Percentiles rank a stretch among this genome's conserved stretches.
phyloP scores from a whole-genome alignment of 1,139 yeast genomes.

The Saccharomyces hybrid region DNA sequence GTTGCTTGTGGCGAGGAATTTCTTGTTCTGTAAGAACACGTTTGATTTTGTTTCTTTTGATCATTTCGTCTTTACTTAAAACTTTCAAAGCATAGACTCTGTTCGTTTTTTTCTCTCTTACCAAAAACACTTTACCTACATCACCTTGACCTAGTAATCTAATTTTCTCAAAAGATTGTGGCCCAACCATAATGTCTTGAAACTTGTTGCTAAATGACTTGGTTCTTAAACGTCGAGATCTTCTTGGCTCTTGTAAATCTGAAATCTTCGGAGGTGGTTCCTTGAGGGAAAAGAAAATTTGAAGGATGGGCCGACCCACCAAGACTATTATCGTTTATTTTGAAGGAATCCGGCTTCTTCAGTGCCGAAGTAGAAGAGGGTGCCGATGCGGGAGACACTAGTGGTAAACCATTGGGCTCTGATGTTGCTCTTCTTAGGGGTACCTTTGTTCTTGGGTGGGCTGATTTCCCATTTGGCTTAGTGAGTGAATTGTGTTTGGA shows the following conservation, averaged over 20 bases:
- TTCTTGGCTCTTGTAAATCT: slow-evolving; percentile 21
- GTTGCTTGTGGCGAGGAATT: slow-evolving; percentile 86
- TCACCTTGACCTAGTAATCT: slow-evolving; percentile 91
- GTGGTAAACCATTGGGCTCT: slow-evolving; percentile 16
- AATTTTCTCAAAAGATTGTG: slow-evolving; percentile 80
- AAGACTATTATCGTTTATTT: neutral
- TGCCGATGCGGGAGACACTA: neutral
- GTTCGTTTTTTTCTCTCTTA: slow-evolving; percentile 68
- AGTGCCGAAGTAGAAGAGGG: neutral
- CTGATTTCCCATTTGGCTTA: slow-evolving; percentile 9
- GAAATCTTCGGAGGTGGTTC: slow-evolving; percentile 5
- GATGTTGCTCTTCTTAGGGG: slow-evolving; percentile 23
- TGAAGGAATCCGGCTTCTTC: neutral
- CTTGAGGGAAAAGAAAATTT: neutral
- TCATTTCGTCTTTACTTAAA: slow-evolving; percentile 84
- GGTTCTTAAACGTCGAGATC: slow-evolving; percentile 42
- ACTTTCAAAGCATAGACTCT: slow-evolving; percentile 90
- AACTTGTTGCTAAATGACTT: slow-evolving; percentile 54
- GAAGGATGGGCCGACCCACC: neutral
- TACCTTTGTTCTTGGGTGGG: slow-evolving; percentile 11
- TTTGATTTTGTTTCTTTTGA: slow-evolving; percentile 86
- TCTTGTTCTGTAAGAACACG: slow-evolving; percentile 95
- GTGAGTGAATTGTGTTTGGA: neutral
- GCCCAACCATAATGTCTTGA: slow-evolving; percentile 73
- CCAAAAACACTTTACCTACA: slow-evolving; percentile 92